A percentile compares a stretch with the other conserved stretches of the same genome.
phyloP scores from a whole-genome alignment of 2,329 filamentous ascomycete species.

The Catunica adiposa region DNA sequence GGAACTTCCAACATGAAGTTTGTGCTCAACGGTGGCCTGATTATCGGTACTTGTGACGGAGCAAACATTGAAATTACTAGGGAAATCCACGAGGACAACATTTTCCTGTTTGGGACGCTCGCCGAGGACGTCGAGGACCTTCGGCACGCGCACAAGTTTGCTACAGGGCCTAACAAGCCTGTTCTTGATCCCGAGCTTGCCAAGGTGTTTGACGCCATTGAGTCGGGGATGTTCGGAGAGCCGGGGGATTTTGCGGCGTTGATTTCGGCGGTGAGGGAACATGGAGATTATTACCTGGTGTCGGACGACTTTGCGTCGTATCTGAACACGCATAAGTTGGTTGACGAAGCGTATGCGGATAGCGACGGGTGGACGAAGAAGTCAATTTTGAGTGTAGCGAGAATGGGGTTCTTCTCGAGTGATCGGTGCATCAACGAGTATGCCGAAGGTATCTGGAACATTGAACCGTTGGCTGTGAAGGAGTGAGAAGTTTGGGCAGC shows the following conservation, averaged over 20 bases:
- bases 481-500: background rate
- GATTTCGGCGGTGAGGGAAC: constrained; percentile 69
- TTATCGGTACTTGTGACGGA: constrained; percentile 95
- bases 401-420: constrained; percentile 96
- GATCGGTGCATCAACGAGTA: constrained; percentile 96
- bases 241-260: constrained; percentile 64
- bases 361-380: constrained; percentile 87
- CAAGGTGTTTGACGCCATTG: constrained; percentile 72
- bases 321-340: constrained; percentile 72
- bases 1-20: constrained; percentile 99
- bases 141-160: constrained; percentile 77
- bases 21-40: constrained; percentile 87
- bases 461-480: constrained; percentile 49
- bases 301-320: constrained; percentile 97
- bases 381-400: constrained; percentile 69
- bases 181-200: constrained; percentile 55
- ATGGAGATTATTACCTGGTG: constrained; percentile 94
- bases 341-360: constrained; percentile 83
- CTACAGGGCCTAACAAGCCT: constrained; percentile 38
- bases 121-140: constrained; percentile 94
- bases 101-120: constrained; percentile 94
- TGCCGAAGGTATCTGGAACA: constrained; percentile 92
- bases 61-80: constrained; percentile 98
- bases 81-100: constrained; percentile 90
- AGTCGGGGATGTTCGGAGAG: constrained; percentile 65